Percentiles rank a stretch among this genome's conserved stretches.
Evolutionary conservation across 2,329 filamentous ascomycete species (phyloP).

Genomic region (Dactylellina drechsleri): DNA sequence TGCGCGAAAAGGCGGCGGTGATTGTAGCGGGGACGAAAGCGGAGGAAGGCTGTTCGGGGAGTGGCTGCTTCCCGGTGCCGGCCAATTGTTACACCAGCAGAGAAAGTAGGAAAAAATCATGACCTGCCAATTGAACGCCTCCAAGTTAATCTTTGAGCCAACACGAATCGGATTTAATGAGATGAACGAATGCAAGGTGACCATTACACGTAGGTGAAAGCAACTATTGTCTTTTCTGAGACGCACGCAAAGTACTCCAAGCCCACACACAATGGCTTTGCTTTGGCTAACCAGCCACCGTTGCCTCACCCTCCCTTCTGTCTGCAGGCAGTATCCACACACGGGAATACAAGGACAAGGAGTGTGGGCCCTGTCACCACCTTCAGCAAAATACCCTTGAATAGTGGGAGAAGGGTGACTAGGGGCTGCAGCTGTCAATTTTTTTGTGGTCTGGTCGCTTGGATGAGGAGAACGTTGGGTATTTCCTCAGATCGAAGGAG

Average conservation of each 20-base stretch:
- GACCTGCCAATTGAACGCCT: neutral
- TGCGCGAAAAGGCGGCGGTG: neutral
- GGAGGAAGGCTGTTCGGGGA: neutral
- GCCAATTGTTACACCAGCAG: constrained; percentile 24
- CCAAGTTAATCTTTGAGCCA: too few relatives aligned
- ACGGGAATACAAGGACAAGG: constrained; percentile 53
- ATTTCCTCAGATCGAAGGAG: constrained; percentile 42
- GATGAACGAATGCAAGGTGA: constrained; percentile 17
- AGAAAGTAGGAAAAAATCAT: neutral
- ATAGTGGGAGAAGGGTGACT: constrained; percentile 43
- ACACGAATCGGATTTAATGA: too few relatives aligned
- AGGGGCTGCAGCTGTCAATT: constrained; percentile 54
- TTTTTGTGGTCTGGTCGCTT: constrained; percentile 45
- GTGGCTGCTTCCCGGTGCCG: neutral
- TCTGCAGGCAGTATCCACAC: constrained; percentile 44
- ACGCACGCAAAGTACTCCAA: constrained; percentile 3
- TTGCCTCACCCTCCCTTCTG: constrained; percentile 56
- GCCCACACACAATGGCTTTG: neutral
- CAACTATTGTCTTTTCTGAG: constrained; percentile 42
- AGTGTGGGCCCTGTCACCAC: constrained; percentile 48
- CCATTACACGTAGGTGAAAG: constrained; percentile 20
- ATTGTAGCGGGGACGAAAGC: neutral
- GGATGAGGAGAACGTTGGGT: constrained; percentile 40
- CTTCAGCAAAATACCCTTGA: constrained; percentile 53
- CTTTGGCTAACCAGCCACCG: constrained; percentile 50